Conservation (phyloP, 2,329 filamentous ascomycete species). For the Ceratocystis ficicola region DNA sequence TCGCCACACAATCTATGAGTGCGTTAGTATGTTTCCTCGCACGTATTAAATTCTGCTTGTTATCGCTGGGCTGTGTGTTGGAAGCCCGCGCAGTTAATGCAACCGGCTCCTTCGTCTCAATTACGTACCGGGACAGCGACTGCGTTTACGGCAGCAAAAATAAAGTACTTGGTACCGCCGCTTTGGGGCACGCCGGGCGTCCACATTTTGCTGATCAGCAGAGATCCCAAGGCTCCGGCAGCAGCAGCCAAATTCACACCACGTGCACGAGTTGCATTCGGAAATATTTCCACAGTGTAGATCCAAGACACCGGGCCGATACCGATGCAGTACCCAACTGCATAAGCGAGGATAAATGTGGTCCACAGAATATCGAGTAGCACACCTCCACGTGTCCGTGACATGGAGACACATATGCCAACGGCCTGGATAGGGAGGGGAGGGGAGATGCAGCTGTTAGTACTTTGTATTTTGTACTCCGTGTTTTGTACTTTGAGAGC, state of each 20-base stretch:
- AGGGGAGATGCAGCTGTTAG: slow-evolving; percentile 22
- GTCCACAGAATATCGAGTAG: slow-evolving; percentile 39
- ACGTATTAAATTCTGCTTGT: background rate
- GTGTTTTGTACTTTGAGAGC: too few species aligned
- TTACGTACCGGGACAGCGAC: slow-evolving; percentile 34
- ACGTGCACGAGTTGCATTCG: slow-evolving; percentile 43
- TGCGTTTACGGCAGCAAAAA: slow-evolving; percentile 44
- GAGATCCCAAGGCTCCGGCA: slow-evolving; percentile 43
- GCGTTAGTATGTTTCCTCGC: background rate
- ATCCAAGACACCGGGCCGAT: slow-evolving; percentile 48
- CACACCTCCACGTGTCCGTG: background rate
- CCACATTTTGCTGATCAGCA: slow-evolving; percentile 44
- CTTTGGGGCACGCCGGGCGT: slow-evolving; percentile 26
- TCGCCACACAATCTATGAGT: slow-evolving; percentile 31
- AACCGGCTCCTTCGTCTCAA: background rate
- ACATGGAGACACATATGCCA: slow-evolving; percentile 19
- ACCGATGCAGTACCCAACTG: slow-evolving; percentile 45
- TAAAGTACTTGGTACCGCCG: slow-evolving; percentile 43
- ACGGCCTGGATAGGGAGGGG: slow-evolving; percentile 33
- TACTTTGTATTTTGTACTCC: background rate
- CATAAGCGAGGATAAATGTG: slow-evolving; percentile 46
- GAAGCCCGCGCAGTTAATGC: background rate
- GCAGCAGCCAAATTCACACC: slow-evolving; percentile 45
- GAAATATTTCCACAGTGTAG: slow-evolving; percentile 50
- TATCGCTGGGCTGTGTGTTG: background rate